Evolutionary conservation across 2,329 filamentous ascomycete genomes (phyloP).

Genomic region (Penicillium sp.): DNA sequence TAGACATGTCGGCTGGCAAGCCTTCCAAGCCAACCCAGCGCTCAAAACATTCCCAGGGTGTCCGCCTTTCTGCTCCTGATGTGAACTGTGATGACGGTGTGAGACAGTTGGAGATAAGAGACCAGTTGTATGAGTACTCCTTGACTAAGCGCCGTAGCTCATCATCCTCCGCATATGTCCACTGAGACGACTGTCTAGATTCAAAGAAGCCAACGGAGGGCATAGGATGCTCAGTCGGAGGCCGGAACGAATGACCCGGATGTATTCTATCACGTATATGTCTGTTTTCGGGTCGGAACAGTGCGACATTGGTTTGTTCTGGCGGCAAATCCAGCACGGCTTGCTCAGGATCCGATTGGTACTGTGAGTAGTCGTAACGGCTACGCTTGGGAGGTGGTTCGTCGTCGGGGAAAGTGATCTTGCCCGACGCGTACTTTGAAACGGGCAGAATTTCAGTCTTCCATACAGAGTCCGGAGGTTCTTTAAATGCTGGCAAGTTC

Average conservation of each 20-base stretch:
- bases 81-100: conserved; percentile 64
- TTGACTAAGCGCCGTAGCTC: conserved; percentile 75
- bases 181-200: conserved; percentile 74
- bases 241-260: conserved; percentile 82
- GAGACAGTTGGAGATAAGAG: conserved; percentile 75
- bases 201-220: conserved; percentile 86
- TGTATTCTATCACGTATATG: conserved; percentile 81
- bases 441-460: conserved; percentile 69
- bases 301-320: conserved; percentile 65
- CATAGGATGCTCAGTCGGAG: conserved; percentile 85
- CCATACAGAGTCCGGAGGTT: conserved; percentile 63
- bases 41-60: conserved; percentile 98
- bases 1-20: conserved; percentile 82
- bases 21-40: conserved; percentile 89
- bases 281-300: conserved; percentile 85
- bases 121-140: conserved; percentile 97
- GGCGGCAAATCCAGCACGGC: too few relatives aligned
- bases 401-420: conserved; percentile 60
- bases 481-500: conserved; percentile 51
- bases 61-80: conserved; percentile 78
- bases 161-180: conserved; percentile 83
- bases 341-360: conserved; percentile 45
- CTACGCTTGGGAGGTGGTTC: conserved; percentile 66
- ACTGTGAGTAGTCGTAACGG: conserved; percentile 70
- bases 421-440: conserved; percentile 76